These are phyloP conservation scores for Balansia obtecta DNA, from an alignment of 2,329 filamentous ascomycete genomes.

Conservation along the genomic window DNA sequence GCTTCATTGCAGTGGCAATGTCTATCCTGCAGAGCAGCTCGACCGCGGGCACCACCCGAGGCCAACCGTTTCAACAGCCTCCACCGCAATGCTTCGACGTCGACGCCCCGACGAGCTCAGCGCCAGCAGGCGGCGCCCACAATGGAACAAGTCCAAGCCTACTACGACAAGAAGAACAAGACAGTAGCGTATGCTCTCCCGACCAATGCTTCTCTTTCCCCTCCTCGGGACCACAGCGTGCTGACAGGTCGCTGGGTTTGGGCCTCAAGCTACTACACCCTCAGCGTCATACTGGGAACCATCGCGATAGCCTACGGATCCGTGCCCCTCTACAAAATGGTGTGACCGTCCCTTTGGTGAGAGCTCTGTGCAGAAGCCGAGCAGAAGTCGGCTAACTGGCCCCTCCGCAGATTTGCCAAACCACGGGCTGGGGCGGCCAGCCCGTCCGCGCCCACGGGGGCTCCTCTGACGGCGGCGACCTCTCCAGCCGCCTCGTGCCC, in stretches of 20 bases:
- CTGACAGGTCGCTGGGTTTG: neutral
- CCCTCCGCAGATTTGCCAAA: constrained; percentile 53
- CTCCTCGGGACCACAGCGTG: neutral
- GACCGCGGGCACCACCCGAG: constrained; percentile 14
- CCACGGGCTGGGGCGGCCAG: constrained; percentile 85
- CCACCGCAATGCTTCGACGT: constrained; percentile 21
- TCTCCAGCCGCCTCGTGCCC: constrained; percentile 65
- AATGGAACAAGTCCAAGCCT: constrained; percentile 52
- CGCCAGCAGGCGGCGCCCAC: constrained; percentile 18
- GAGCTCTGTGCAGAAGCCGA: neutral
- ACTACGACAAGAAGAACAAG: constrained; percentile 55
- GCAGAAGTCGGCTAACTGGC: neutral
- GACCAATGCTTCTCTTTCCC: neutral
- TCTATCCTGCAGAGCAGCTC: constrained; percentile 24
- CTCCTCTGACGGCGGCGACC: constrained; percentile 42
- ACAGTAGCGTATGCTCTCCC: constrained; percentile 34
- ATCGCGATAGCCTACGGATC: constrained; percentile 73
- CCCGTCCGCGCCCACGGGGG: constrained; percentile 67
- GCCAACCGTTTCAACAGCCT: constrained; percentile 11
- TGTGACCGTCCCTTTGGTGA: too few relatives aligned
- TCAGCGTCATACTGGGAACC: constrained; percentile 68
- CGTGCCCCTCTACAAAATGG: constrained; percentile 81
- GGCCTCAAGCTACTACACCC: constrained; percentile 53
- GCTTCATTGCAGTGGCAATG: constrained; percentile 22
- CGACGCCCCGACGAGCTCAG: constrained; percentile 13